A percentile compares a stretch with the other conserved stretches of the same genome.
phyloP scores from a whole-genome alignment of 106 monocot species.

The Agapanthus africanus region DNA sequence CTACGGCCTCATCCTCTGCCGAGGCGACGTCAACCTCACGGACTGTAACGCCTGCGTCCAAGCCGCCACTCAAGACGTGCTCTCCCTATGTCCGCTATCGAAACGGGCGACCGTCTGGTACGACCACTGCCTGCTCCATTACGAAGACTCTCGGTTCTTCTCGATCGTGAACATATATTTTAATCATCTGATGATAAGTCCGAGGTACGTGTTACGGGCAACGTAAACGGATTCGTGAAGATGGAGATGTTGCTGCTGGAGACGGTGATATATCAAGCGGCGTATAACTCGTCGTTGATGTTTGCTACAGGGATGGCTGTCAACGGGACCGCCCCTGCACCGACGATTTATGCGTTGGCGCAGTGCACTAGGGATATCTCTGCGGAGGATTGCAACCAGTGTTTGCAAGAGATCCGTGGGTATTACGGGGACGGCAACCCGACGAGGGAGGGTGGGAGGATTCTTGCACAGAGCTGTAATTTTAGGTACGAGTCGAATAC shows the following conservation, averaged over 20 bases:
- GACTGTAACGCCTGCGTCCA: neutral
- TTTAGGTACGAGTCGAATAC: neutral
- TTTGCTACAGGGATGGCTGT: slow-evolving; percentile 3
- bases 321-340: neutral
- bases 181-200: too few relatives aligned
- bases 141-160: neutral
- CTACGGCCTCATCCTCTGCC: slow-evolving; percentile 3
- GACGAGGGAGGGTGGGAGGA: neutral
- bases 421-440: neutral
- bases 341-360: slow-evolving; percentile 16
- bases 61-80: neutral
- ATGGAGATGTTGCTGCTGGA: slow-evolving; percentile 7
- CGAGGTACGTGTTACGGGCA: too few relatives aligned
- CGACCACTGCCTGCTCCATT: neutral
- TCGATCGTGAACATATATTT: neutral
- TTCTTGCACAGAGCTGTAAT: neutral
- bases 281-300: neutral
- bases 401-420: neutral
- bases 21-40: neutral
- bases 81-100: neutral
- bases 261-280: neutral
- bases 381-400: slow-evolving; percentile 4
- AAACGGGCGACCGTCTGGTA: neutral
- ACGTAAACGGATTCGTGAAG: slow-evolving; percentile 5
- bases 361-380: slow-evolving; percentile 26